Conservation (phyloP, 1,139 yeast genomes). For the Hansenula sp. region DNA sequence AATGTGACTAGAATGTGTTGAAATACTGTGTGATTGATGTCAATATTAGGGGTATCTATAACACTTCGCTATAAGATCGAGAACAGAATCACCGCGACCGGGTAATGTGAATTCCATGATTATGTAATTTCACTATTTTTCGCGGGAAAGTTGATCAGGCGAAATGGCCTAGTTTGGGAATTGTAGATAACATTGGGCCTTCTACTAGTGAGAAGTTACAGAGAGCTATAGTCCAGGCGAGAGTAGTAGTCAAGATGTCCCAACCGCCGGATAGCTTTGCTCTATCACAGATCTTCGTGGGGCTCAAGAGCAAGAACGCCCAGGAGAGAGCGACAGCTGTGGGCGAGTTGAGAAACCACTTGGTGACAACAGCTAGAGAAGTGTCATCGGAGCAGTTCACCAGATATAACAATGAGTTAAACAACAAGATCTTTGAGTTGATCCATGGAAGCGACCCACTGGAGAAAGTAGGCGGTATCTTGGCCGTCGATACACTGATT, state of each 20-base stretch:
- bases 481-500: conserved; percentile 84
- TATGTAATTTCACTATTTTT: not conserved
- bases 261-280: conserved; percentile 40
- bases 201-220: not conserved
- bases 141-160: not conserved
- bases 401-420: conserved; percentile 78
- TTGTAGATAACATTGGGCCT: not conserved
- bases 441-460: conserved; percentile 69
- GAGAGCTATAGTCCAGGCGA: not conserved
- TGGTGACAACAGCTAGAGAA: conserved; percentile 71
- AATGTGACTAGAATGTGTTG: no score
- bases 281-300: conserved; percentile 48
- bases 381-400: conserved; percentile 74
- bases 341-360: conserved; percentile 58
- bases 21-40: not conserved
- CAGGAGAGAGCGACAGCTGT: conserved; percentile 60
- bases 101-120: no score
- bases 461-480: conserved; percentile 83
- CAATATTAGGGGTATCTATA: not conserved
- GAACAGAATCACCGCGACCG: no score
- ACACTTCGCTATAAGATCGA: no score
- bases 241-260: conserved; percentile 3
- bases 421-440: conserved; percentile 81
- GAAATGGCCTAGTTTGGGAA: no score
- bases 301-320: conserved; percentile 41